A percentile compares a stretch with the other conserved stretches of the same genome.
Conservation (phyloP, 202 grass and related monocot genomes). For the Brachypodium distachyon region DNA sequence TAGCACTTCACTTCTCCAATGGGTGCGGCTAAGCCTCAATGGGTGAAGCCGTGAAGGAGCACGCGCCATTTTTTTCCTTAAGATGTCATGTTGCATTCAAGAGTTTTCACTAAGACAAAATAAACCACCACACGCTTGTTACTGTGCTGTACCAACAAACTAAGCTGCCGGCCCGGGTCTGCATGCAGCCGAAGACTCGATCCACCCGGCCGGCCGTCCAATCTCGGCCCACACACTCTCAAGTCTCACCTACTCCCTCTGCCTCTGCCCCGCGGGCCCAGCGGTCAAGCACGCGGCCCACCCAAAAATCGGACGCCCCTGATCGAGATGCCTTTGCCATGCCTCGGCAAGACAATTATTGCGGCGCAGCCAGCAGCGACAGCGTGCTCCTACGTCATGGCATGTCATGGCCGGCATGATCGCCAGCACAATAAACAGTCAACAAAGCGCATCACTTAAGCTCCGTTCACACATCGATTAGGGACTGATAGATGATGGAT, state of each 20-base stretch:
- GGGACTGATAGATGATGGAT: background rate
- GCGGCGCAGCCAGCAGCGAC: background rate
- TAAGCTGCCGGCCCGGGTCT: too few species aligned
- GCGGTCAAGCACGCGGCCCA: background rate
- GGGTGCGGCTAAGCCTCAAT: too few species aligned
- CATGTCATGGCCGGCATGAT: too few species aligned
- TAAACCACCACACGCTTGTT: too few species aligned
- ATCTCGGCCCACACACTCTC: background rate
- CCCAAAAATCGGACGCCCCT: background rate
- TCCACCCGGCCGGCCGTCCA: background rate
- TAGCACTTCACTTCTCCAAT: too few species aligned
- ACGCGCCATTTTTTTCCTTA: too few species aligned
- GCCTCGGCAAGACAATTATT: background rate
- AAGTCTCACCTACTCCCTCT: constrained; percentile 18
- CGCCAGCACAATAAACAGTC: too few species aligned
- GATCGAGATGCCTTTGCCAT: background rate
- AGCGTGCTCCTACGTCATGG: background rate
- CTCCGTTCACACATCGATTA: too few species aligned
- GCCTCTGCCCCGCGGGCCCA: background rate
- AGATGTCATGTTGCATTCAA: background rate
- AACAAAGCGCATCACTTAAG: background rate
- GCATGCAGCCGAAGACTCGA: background rate
- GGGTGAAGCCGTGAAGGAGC: too few species aligned
- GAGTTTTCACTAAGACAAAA: too few species aligned
- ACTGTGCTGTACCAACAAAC: too few species aligned